phyloP scores from a whole-genome alignment of 1,284 basidiomycete genomes.

The Ceratobasidium sp. region DNA sequence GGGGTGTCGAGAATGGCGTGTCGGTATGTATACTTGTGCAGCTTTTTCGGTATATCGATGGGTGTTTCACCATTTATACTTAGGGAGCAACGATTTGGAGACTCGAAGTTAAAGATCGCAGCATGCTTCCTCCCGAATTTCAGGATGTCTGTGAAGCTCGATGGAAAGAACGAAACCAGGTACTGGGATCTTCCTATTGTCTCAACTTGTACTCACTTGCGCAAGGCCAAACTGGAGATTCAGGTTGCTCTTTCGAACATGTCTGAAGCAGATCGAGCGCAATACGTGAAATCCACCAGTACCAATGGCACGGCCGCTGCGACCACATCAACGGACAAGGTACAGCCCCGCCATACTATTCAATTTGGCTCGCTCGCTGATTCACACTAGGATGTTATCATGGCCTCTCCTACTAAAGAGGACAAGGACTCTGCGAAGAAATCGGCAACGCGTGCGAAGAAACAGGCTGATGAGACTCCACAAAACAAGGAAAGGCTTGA shows the following conservation, averaged over 20 bases:
- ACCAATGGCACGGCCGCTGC: slow-evolving; percentile 1
- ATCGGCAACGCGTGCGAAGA: slow-evolving; percentile 52
- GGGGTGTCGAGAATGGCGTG: slow-evolving; percentile 65
- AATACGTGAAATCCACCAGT: slow-evolving; percentile 17
- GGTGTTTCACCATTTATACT: slow-evolving; percentile 28
- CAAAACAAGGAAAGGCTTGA: slow-evolving; percentile 74
- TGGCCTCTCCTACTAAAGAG: slow-evolving; percentile 23
- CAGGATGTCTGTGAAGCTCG: slow-evolving; percentile 60
- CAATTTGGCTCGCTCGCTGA: no score
- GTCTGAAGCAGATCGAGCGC: slow-evolving; percentile 56
- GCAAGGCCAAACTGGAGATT: slow-evolving; percentile 68
- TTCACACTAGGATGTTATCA: slow-evolving; percentile 35
- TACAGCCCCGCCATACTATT: neutral
- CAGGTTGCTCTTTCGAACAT: slow-evolving; percentile 62
- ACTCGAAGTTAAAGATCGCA: slow-evolving; percentile 77
- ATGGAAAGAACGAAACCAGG: slow-evolving; percentile 70
- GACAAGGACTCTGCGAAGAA: slow-evolving; percentile 35
- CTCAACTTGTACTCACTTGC: slow-evolving; percentile 33
- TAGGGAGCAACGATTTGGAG: slow-evolving; percentile 74
- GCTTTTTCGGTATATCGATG: slow-evolving; percentile 48
- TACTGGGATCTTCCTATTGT: slow-evolving; percentile 48
- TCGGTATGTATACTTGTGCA: slow-evolving; percentile 58
- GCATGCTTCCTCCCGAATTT: slow-evolving; percentile 64
- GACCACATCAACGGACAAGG: slow-evolving; percentile 21
- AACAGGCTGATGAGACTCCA: slow-evolving; percentile 62